A percentile compares a stretch with the other conserved stretches of the same genome.
Evolutionary conservation across 176 grass and related monocot species (phyloP).

Genomic region (Raddia distichophylla): DNA sequence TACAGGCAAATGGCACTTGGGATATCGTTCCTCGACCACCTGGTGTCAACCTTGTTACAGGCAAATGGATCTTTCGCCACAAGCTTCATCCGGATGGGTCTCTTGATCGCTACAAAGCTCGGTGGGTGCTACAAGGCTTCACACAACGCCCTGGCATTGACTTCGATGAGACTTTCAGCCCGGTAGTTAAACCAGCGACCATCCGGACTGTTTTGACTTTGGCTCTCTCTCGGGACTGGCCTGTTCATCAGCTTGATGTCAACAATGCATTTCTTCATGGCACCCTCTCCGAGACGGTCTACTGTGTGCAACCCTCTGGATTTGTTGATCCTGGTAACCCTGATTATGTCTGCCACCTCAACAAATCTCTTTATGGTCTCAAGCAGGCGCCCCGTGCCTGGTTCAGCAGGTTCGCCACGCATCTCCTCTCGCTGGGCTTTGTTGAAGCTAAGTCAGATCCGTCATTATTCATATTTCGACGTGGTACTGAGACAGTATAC

Average conservation of each 20-base stretch:
- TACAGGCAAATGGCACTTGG: not conserved
- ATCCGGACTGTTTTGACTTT: not conserved
- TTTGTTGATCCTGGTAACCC: not conserved
- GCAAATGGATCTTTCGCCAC: not conserved
- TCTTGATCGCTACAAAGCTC: not conserved
- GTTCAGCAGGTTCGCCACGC: not conserved
- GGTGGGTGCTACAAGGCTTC: not conserved
- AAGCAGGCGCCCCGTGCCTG: not conserved
- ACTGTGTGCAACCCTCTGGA: not conserved
- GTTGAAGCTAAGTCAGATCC: not conserved
- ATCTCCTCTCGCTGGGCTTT: not conserved
- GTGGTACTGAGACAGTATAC: not conserved
- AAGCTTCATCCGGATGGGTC: not conserved
- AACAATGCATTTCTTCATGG: too few relatives aligned
- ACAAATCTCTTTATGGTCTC: conserved; percentile 7
- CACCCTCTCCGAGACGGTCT: too few relatives aligned
- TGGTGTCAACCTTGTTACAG: not conserved
- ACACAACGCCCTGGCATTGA: not conserved
- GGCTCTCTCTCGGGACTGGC: too few relatives aligned
- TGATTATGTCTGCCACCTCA: not conserved
- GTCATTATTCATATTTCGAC: not conserved
- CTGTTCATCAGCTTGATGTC: too few relatives aligned
- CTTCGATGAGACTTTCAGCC: conserved; percentile 4
- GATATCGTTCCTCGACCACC: not conserved
- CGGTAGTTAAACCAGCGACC: not conserved